Evolutionary conservation across 768 basidiomycete species (phyloP).

Genomic region (Termitomyces sp.): DNA sequence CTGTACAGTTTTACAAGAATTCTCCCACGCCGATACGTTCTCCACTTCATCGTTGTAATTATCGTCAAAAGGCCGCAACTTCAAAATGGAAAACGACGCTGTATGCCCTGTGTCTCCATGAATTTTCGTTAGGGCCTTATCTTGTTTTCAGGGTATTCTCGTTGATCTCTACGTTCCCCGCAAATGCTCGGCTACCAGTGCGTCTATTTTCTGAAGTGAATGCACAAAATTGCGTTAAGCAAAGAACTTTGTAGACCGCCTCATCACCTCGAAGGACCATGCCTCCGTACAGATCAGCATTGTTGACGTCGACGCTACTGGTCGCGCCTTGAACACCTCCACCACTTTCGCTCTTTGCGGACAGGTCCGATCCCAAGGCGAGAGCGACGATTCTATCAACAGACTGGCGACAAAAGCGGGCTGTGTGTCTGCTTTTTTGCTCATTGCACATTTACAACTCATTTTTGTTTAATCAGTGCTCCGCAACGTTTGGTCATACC

Average conservation of each 20-base stretch:
- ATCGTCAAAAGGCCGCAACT: conserved; percentile 15
- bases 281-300: conserved; percentile 97
- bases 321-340: conserved; percentile 69
- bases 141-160: conserved; percentile 74
- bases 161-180: conserved; percentile 99
- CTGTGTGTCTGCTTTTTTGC: conserved; percentile 50
- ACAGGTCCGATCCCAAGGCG: conserved; percentile 89
- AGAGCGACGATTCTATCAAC: conserved; percentile 96
- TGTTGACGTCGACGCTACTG: conserved; percentile 88
- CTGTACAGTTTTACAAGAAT: conserved; percentile 32
- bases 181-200: conserved; percentile 97
- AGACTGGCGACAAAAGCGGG: conserved; percentile 93
- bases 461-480: conserved; percentile 55
- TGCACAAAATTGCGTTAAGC: not conserved
- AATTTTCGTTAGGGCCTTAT: not conserved
- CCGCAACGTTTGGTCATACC: conserved; percentile 93
- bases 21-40: conserved; percentile 29
- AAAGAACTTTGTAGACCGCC: conserved; percentile 61
- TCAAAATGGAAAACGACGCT: conserved; percentile 86
- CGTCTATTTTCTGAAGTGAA: conserved; percentile 26
- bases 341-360: conserved; percentile 96
- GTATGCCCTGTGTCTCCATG: conserved; percentile 36
- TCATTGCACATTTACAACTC: not conserved
- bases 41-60: conserved; percentile 16
- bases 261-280: conserved; percentile 99